Percentiles rank a stretch among this genome's conserved stretches.
These are phyloP conservation scores for Trichothecium sympodiale DNA, from an alignment of 2,329 filamentous ascomycete species.

Conservation along the genomic window DNA sequence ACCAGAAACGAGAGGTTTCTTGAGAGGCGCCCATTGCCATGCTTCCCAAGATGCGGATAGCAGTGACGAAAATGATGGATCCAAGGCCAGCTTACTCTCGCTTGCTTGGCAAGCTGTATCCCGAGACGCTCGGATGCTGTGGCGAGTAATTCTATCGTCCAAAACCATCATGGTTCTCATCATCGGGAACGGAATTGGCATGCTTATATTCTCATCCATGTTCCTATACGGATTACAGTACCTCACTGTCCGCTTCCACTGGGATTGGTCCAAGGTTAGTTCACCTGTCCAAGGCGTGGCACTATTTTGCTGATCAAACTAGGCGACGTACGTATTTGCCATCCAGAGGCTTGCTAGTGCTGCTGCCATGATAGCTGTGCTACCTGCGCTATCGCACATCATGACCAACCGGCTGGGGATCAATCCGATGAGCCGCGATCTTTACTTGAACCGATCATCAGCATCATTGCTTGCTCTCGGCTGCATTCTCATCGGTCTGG, in stretches of 20 bases:
- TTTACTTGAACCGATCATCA: conserved; percentile 25
- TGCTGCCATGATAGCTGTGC: conserved; percentile 23
- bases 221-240: conserved; percentile 36
- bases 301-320: conserved; percentile 1
- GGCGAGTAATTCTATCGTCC: conserved; percentile 28
- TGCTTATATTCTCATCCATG: conserved; percentile 5
- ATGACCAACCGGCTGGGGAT: conserved; percentile 19
- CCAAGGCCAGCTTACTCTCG: neutral
- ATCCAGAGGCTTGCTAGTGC: conserved; percentile 25
- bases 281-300: neutral
- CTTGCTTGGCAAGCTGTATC: neutral
- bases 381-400: conserved; percentile 22
- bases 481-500: conserved; percentile 24
- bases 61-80: conserved; percentile 2
- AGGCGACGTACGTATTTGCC: conserved; percentile 30
- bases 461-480: conserved; percentile 19
- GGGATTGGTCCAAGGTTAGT: conserved; percentile 32
- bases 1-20: conserved; percentile 25
- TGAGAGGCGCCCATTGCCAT: conserved; percentile 17
- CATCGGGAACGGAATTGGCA: conserved; percentile 10
- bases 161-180: conserved; percentile 25
- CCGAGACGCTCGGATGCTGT: conserved; percentile 20
- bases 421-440: conserved; percentile 24
- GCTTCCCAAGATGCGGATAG: conserved; percentile 5
- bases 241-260: conserved; percentile 36